Conservation (phyloP, 352 stramenopile genomes). For the Elongisporangium undulatum region DNA sequence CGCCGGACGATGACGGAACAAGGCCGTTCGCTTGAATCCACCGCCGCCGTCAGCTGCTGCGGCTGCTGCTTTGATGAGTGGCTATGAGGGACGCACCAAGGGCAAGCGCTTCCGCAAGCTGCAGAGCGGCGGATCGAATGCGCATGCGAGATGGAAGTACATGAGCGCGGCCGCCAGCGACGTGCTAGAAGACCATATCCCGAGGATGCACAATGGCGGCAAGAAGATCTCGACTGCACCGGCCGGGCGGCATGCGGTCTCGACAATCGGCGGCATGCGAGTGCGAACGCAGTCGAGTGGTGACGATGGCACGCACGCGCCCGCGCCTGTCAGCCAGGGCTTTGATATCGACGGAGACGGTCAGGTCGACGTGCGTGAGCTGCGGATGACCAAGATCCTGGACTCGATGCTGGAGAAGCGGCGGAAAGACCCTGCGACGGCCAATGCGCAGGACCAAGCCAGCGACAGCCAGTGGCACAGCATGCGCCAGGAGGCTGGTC, state of each 20-base stretch:
- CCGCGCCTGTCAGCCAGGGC: constrained; percentile 4
- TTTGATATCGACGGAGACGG: constrained; percentile 71
- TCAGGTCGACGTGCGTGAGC: constrained; percentile 58
- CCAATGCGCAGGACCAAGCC: constrained; percentile 7
- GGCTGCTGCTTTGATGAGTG: constrained; percentile 9
- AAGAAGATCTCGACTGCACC: not conserved
- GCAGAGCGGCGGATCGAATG: constrained; percentile 41
- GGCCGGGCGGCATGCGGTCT: constrained; percentile 4
- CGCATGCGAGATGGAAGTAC: constrained; percentile 46
- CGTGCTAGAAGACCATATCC: constrained; percentile 19
- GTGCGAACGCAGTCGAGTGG: not conserved
- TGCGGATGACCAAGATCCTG: constrained; percentile 60
- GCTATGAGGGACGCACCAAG: constrained; percentile 28
- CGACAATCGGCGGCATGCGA: constrained; percentile 7
- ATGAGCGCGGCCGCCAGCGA: constrained; percentile 42
- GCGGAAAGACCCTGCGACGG: constrained; percentile 6
- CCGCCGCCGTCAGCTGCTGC: not conserved
- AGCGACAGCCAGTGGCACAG: constrained; percentile 32
- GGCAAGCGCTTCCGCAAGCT: constrained; percentile 57
- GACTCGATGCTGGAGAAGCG: constrained; percentile 47
- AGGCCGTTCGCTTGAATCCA: not conserved
- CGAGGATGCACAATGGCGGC: not conserved
- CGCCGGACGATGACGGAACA: not conserved
- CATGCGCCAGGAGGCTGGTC: constrained; percentile 48
- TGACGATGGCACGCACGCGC: constrained; percentile 2